These are phyloP conservation scores for Microbotryomycetes sp. DNA, from an alignment of 1,284 basidiomycete genomes.

Conservation along the genomic window DNA sequence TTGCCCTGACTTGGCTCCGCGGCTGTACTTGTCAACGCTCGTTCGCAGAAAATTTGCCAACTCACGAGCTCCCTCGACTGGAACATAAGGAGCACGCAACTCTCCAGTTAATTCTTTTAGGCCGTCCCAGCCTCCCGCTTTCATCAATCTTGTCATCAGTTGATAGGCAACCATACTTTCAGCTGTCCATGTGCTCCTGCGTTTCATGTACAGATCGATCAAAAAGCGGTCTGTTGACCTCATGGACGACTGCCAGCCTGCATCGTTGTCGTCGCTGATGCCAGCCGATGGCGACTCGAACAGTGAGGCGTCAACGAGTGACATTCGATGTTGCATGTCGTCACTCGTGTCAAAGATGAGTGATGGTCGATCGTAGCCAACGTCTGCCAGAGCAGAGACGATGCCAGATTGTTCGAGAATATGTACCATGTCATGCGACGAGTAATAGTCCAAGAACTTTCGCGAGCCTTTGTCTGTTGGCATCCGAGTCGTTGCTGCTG, in stretches of 20 bases:
- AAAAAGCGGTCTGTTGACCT: slow-evolving; percentile 5
- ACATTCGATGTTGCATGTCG: slow-evolving; percentile 9
- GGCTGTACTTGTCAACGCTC: slow-evolving; percentile 2
- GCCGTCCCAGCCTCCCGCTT: slow-evolving; percentile 6
- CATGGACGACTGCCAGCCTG: neutral
- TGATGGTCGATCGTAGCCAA: neutral
- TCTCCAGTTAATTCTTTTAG: slow-evolving; percentile 10
- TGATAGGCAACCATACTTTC: slow-evolving; percentile 8
- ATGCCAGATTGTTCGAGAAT: neutral
- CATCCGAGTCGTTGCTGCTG: neutral
- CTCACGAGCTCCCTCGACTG: slow-evolving; percentile 10
- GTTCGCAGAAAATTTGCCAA: slow-evolving; percentile 1
- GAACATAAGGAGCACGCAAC: slow-evolving; percentile 8
- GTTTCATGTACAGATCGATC: slow-evolving; percentile 12
- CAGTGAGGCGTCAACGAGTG: slow-evolving; percentile 9
- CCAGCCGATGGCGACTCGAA: slow-evolving; percentile 5
- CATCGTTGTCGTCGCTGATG: neutral
- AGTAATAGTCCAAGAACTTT: slow-evolving; percentile 14
- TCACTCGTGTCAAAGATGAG: slow-evolving; percentile 12
- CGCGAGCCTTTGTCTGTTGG: neutral
- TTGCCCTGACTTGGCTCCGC: slow-evolving; percentile 1
- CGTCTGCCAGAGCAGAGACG: neutral
- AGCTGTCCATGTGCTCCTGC: neutral
- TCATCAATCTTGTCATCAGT: slow-evolving; percentile 7
- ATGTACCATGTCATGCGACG: neutral